Conservation (phyloP, 306 rosid species). For the Trifolium fragiferum region DNA sequence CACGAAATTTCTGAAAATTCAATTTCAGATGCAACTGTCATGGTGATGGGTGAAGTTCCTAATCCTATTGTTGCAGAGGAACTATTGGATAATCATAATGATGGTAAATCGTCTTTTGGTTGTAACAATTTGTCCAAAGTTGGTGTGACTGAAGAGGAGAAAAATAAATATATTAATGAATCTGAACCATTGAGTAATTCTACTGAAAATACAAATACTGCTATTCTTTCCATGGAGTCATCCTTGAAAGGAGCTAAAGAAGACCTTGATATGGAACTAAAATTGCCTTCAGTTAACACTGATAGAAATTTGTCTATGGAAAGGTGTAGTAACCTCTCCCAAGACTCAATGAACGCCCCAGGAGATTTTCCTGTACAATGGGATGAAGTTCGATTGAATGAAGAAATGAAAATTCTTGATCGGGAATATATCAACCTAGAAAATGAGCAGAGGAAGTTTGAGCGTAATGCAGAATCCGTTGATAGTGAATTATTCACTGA, state of each 20-base stretch:
- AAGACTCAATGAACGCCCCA: constrained; percentile 35
- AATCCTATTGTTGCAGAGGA: constrained; percentile 47
- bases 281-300: constrained; percentile 43
- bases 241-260: constrained; percentile 42
- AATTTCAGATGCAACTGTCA: constrained; percentile 47
- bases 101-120: constrained; percentile 38
- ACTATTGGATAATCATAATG: constrained; percentile 45
- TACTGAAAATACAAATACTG: constrained; percentile 43
- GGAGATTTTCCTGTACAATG: constrained; percentile 48
- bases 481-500: constrained; percentile 86
- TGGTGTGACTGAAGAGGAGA: constrained; percentile 43
- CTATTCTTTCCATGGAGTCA: constrained; percentile 41
- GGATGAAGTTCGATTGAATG: constrained; percentile 58
- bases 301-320: constrained; percentile 39
- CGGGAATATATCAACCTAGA: constrained; percentile 70
- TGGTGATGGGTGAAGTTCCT: constrained; percentile 44
- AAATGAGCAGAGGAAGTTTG: constrained; percentile 80
- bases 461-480: constrained; percentile 90
- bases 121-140: constrained; percentile 22
- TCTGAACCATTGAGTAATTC: constrained; percentile 46
- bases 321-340: constrained; percentile 42
- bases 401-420: constrained; percentile 71
- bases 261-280: constrained; percentile 39
- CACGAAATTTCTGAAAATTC: constrained; percentile 46
- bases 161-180: constrained; percentile 44